Evolutionary conservation across 2,329 filamentous ascomycete species (phyloP), one percentile per base, ranked within the genome.

Genomic region (Gaeumannomyces sp.): DNA sequence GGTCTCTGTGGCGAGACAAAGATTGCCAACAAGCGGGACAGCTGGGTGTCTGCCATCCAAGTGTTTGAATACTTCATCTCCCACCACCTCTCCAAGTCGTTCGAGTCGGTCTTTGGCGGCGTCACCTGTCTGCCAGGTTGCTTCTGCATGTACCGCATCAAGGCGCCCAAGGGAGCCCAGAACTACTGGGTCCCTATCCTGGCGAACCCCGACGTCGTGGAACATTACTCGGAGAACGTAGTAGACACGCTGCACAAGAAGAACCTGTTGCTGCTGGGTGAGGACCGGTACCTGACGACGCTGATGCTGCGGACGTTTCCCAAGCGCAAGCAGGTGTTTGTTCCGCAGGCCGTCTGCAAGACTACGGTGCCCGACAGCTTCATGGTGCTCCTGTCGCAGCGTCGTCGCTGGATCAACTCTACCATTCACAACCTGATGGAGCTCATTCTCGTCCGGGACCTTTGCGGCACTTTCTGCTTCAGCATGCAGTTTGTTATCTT

Each of bases 101-200:
- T 99, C 78, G 95, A 99, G 77, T 97, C 93, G 1, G 91, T 97
- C 69, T 99, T 99, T 77, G 95, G 95, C 79, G 95, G 95, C 90
- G 95, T 99, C 67, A 99, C 95, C 69, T 99, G 95, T 83, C 83
- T 99, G 71, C 95, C 95, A 22, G 95, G 95, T 69, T 99, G 95
- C 83, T 99, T 99, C 88, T 97, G 93, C 84, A 99, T 99, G 96
- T 99, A 99, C 81, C 91, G 95, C 73, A 98, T 99, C 85, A 99
- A 99, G 80, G 91, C 95, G 35, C 96, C 95, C 67, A 99, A 99
- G 80, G 95, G 95, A 69, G 94, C 91, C 31, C 93, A 98, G 76
- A 98, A 99, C 81, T 99, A 98, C 80, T 99, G 95, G 95, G 95
- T 99, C 29, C 95, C 95, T 10, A 98, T 99, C 72, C 85, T 99